Evolutionary conservation across 2,329 filamentous ascomycete genomes (phyloP).

Genomic region (Fusarium sororula): DNA sequence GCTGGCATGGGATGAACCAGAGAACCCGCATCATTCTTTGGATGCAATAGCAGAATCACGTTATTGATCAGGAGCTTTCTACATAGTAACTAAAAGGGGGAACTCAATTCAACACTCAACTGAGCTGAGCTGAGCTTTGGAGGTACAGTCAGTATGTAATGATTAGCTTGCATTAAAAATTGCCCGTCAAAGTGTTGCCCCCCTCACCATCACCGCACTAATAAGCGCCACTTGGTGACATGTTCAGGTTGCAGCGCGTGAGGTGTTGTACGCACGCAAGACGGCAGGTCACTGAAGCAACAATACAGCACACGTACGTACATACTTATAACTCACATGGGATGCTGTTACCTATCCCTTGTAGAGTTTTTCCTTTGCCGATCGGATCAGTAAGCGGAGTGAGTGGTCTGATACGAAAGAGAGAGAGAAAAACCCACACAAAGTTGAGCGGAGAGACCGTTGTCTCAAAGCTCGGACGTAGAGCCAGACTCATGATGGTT

Average conservation of each 20-base stretch:
- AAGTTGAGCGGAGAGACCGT: not conserved
- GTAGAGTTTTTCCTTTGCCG: not conserved
- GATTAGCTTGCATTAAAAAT: not conserved
- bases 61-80: not conserved
- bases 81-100: not conserved
- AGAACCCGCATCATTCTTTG: not conserved
- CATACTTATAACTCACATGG: not conserved
- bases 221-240: not conserved
- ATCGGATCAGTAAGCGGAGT: not conserved
- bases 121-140: not conserved
- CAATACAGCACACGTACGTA: not conserved
- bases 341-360: not conserved
- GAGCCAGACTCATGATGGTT: not conserved
- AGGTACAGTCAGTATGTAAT: not conserved
- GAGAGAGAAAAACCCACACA: not conserved
- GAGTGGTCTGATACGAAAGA: constrained; percentile 1
- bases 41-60: not conserved
- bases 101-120: not conserved
- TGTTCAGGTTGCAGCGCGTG: not conserved
- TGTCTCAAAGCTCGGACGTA: constrained; percentile 4
- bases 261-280: not conserved
- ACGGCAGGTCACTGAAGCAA: not conserved
- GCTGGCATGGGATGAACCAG: constrained; percentile 16
- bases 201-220: not conserved
- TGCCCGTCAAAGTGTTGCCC: not conserved